These are phyloP conservation scores for Streptanthus diversifolius DNA, from an alignment of 345 rosid species.

Conservation along the genomic window DNA sequence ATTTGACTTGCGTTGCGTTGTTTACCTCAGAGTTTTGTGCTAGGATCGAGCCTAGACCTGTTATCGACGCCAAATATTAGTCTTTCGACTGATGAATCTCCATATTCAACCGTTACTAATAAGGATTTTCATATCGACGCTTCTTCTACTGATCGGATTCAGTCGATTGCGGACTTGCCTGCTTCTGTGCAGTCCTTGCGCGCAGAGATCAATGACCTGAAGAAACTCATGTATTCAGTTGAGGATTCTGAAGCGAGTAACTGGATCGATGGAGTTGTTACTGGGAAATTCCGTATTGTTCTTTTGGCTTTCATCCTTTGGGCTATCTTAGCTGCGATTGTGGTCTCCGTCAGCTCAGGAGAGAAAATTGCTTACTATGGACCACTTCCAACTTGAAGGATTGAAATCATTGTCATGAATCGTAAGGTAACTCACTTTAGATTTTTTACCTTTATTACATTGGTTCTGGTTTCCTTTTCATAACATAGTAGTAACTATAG, in stretches of 20 bases:
- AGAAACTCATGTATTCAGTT: constrained; percentile 8
- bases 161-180: constrained; percentile 12
- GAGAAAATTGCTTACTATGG: constrained; percentile 24
- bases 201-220: constrained; percentile 22
- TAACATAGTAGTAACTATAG: neutral
- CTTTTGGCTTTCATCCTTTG: constrained; percentile 21
- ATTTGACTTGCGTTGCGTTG: constrained; percentile 7
- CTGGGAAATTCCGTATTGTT: constrained; percentile 21
- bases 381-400: constrained; percentile 30
- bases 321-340: constrained; percentile 23
- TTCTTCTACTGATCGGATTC: constrained; percentile 20
- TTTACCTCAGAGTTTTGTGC: constrained; percentile 26
- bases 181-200: constrained; percentile 22
- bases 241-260: constrained; percentile 2
- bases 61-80: constrained; percentile 14
- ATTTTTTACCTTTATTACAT: neutral
- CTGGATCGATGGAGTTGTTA: constrained; percentile 12
- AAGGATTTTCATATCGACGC: neutral
- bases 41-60: constrained; percentile 23
- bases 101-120: constrained; percentile 14
- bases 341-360: constrained; percentile 22
- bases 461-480: constrained; percentile 7
- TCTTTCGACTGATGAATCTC: constrained; percentile 16
- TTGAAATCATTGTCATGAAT: neutral
- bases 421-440: constrained; percentile 13